A percentile compares a stretch with the other conserved stretches of the same genome.
Evolutionary conservation across 2,329 filamentous ascomycete species (phyloP).

Genomic region (Colletotrichum agaves): DNA sequence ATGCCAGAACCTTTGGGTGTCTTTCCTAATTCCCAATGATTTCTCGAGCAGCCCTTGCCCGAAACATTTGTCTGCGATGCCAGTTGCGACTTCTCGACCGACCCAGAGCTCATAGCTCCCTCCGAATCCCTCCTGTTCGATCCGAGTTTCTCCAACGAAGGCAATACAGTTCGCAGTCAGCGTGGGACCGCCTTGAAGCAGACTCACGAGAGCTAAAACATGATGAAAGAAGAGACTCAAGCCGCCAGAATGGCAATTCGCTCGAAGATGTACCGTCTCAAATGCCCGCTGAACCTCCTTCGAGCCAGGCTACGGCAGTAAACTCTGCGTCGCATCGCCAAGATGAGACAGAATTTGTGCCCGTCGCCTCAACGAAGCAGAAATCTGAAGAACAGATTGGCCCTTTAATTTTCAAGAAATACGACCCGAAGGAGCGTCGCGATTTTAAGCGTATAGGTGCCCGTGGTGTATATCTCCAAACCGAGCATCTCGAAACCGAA

Average conservation of each 20-base stretch:
- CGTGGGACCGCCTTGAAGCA: conserved; percentile 28
- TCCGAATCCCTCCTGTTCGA: conserved; percentile 13
- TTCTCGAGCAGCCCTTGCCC: conserved; percentile 46
- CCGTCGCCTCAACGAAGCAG: not conserved
- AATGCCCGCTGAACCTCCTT: not conserved
- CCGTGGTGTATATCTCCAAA: conserved; percentile 21
- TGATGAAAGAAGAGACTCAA: not conserved
- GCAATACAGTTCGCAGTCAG: conserved; percentile 22
- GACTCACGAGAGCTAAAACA: not conserved
- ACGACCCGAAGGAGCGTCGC: not conserved
- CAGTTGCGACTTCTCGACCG: conserved; percentile 43
- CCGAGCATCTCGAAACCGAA: conserved; percentile 42
- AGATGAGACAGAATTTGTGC: not conserved
- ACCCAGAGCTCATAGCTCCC: conserved; percentile 19
- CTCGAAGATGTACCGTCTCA: not conserved
- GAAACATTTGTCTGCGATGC: conserved; percentile 50
- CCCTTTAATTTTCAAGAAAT: not conserved
- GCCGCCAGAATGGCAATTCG: too few species aligned
- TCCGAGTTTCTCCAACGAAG: conserved; percentile 16
- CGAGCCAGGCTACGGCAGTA: not conserved
- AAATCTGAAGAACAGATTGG: not conserved
- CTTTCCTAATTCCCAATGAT: conserved; percentile 46
- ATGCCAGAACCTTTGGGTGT: not conserved
- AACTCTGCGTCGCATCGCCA: not conserved
- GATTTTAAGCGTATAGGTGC: conserved; percentile 11